A percentile compares a stretch with the other conserved stretches of the same genome.
phyloP scores from a whole-genome alignment of 2,329 filamentous ascomycete genomes.

The Lasiodiplodia gonubiensis region DNA sequence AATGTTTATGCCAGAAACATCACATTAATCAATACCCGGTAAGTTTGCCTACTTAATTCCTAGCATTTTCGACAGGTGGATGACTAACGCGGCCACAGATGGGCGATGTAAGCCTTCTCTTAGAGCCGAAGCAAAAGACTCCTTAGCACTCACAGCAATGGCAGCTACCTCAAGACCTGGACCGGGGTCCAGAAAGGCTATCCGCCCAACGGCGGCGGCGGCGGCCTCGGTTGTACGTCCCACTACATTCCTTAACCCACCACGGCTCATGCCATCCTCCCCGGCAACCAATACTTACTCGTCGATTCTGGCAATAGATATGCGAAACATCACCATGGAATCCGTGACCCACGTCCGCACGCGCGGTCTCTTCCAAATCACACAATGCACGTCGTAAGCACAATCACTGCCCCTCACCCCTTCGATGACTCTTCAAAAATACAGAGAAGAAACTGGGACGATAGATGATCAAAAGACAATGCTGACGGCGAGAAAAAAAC shows the following conservation, averaged over 20 bases:
- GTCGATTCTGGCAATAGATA: not conserved
- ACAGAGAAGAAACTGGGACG: no score
- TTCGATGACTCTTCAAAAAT: not conserved
- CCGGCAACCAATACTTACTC: not conserved
- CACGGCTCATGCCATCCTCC: not conserved
- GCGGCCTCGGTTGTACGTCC: constrained; percentile 18
- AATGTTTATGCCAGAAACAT: constrained; percentile 16
- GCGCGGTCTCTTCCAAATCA: not conserved
- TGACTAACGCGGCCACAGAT: not conserved
- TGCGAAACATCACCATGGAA: not conserved
- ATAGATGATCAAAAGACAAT: no score
- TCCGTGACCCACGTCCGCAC: not conserved
- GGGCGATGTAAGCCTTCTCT: constrained; percentile 5
- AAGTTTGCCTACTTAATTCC: not conserved
- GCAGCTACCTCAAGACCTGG: constrained; percentile 25
- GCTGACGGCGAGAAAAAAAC: no score
- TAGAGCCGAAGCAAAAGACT: not conserved
- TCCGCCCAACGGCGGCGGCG: constrained; percentile 19
- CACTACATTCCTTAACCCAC: not conserved
- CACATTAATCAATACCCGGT: constrained; percentile 6
- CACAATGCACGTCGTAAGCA: not conserved
- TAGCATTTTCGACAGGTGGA: not conserved
- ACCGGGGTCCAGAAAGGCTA: constrained; percentile 18
- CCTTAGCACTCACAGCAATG: not conserved
- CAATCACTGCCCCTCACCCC: not conserved